Conservation (phyloP, 2,329 filamentous ascomycete genomes). For the Penicillium sp. region DNA sequence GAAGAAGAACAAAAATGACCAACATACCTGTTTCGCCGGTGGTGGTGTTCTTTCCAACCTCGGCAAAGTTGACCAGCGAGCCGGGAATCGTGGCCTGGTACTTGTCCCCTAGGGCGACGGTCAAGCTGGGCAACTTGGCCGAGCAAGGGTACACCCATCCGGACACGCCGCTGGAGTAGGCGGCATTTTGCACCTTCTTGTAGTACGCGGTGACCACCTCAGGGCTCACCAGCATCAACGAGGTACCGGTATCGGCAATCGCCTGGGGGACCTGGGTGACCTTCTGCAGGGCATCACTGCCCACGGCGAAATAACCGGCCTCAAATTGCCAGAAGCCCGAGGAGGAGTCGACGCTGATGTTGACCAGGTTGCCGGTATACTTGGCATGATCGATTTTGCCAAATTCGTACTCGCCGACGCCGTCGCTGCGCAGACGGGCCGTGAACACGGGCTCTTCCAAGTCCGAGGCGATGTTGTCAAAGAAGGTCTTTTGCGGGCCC, state of each 20-base stretch:
- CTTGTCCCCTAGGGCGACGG: constrained; percentile 48
- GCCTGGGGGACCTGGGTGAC: constrained; percentile 36
- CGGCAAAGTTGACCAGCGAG: constrained; percentile 51
- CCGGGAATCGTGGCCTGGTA: constrained; percentile 51
- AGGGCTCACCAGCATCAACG: constrained; percentile 56
- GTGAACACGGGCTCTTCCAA: constrained; percentile 65
- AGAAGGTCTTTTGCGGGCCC: constrained; percentile 62
- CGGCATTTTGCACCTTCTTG: constrained; percentile 47
- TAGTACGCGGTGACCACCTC: constrained; percentile 58
- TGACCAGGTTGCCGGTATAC: constrained; percentile 58
- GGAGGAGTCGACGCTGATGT: constrained; percentile 55
- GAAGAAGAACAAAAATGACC: background rate
- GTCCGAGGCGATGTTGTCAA: constrained; percentile 59
- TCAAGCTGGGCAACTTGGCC: constrained; percentile 48
- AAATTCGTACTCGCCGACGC: constrained; percentile 65
- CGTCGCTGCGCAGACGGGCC: constrained; percentile 57
- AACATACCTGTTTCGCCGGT: constrained; percentile 37
- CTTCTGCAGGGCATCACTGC: constrained; percentile 34
- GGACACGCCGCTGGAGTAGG: constrained; percentile 39
- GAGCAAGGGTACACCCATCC: constrained; percentile 56
- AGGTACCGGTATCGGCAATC: constrained; percentile 64
- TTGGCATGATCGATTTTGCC: constrained; percentile 61
- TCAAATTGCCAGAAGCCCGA: constrained; percentile 65
- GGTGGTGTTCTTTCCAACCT: constrained; percentile 41
- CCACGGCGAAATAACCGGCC: constrained; percentile 53